Evolutionary conservation across 192 early-diverging fungal genomes (phyloP).

Genomic region (Coemansia sp.): DNA sequence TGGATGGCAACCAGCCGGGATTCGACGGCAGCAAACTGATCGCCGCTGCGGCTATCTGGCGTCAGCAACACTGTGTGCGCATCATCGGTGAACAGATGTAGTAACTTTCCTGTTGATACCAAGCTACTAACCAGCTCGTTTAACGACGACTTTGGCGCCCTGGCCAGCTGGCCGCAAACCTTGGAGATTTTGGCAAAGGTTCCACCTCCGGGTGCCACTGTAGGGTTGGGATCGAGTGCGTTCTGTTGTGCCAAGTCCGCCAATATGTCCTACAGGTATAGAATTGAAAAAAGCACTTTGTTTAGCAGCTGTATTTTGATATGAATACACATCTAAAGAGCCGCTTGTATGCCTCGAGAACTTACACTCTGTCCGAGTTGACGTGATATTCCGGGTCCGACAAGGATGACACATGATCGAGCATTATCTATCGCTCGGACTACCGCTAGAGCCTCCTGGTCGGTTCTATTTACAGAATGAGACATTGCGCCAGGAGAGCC

Average conservation of each 20-base stretch:
- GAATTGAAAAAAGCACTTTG: neutral
- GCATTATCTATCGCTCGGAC: constrained; percentile 16
- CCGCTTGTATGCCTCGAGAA: constrained; percentile 6
- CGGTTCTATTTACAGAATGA: neutral
- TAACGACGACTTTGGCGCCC: constrained; percentile 12
- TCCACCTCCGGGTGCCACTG: neutral
- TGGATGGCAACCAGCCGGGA: constrained; percentile 24
- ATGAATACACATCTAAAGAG: neutral
- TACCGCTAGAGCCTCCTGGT: neutral
- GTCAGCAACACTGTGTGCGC: constrained; percentile 20
- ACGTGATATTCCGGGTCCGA: constrained; percentile 17
- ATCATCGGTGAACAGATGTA: constrained; percentile 36
- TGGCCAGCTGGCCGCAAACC: constrained; percentile 27
- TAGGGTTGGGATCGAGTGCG: neutral
- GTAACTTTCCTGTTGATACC: constrained; percentile 12
- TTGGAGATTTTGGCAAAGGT: constrained; percentile 30
- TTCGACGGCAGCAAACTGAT: constrained; percentile 22
- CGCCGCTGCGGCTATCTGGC: constrained; percentile 5
- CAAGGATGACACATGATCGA: constrained; percentile 37
- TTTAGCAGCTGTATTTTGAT: neutral
- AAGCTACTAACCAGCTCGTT: constrained; percentile 18
- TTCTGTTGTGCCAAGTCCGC: constrained; percentile 11
- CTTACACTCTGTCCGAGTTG: constrained; percentile 14
- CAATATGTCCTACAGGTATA: constrained; percentile 1
- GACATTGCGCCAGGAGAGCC: neutral